A percentile compares a stretch with the other conserved stretches of the same genome.
These are phyloP conservation scores for Hypoxylon sp. DNA, from an alignment of 2,329 filamentous ascomycete genomes.

Conservation along the genomic window DNA sequence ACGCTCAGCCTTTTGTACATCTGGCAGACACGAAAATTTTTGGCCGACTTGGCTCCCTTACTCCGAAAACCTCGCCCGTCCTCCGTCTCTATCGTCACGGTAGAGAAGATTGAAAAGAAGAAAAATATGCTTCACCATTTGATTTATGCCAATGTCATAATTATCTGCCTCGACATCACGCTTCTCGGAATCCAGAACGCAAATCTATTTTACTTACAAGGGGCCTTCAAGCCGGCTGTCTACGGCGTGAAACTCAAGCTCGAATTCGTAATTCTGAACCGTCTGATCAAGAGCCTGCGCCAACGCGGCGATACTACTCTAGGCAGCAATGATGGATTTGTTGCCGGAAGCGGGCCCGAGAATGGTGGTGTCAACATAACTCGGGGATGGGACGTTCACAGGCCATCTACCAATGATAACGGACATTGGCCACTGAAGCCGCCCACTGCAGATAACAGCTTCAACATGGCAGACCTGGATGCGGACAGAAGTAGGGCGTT, in stretches of 20 bases:
- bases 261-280: constrained; percentile 54
- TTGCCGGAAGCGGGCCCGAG: not conserved
- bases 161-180: constrained; percentile 56
- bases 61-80: constrained; percentile 15
- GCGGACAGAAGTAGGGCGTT: not conserved
- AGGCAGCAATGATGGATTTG: not conserved
- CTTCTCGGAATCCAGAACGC: constrained; percentile 56
- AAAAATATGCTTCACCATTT: constrained; percentile 51
- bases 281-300: constrained; percentile 47
- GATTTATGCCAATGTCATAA: constrained; percentile 55
- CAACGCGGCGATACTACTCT: not conserved
- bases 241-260: constrained; percentile 55
- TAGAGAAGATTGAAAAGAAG: constrained; percentile 9
- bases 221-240: constrained; percentile 52
- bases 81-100: constrained; percentile 23
- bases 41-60: constrained; percentile 33
- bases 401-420: not conserved
- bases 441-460: not conserved
- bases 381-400: constrained; percentile 5
- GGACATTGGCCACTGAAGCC: constrained; percentile 1
- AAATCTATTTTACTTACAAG: constrained; percentile 55
- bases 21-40: constrained; percentile 47
- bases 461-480: not conserved
- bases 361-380: not conserved
- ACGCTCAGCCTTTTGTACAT: constrained; percentile 52